A percentile compares a stretch with the other conserved stretches of the same genome.
Conservation (phyloP, 495 filamentous ascomycete genomes). For the Chaetomium tenue region DNA sequence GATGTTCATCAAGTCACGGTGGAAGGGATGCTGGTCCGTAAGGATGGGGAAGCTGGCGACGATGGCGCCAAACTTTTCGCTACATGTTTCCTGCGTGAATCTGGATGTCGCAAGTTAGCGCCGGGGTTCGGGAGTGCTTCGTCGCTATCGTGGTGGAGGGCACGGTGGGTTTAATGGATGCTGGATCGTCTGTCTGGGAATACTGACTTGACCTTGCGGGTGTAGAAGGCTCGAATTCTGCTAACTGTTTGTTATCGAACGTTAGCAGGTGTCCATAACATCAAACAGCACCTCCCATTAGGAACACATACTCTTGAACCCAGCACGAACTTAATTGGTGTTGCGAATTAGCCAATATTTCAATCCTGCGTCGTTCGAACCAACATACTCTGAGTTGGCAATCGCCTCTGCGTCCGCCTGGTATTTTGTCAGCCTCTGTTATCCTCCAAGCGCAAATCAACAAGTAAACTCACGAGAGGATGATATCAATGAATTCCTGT, state of each 20-base stretch:
- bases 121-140: slow-evolving; percentile 62
- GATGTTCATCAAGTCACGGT: slow-evolving; percentile 58
- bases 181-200: slow-evolving; percentile 29
- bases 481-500: slow-evolving; percentile 94
- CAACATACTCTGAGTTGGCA: slow-evolving; percentile 77
- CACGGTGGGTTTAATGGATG: slow-evolving; percentile 69
- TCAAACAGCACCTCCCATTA: background rate
- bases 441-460: background rate
- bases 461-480: slow-evolving; percentile 54
- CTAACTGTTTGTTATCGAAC: slow-evolving; percentile 50
- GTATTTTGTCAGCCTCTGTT: slow-evolving; percentile 16
- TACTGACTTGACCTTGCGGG: slow-evolving; percentile 82
- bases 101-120: slow-evolving; percentile 21
- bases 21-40: slow-evolving; percentile 95
- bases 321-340: slow-evolving; percentile 61
- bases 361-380: background rate
- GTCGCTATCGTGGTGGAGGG: background rate
- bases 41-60: slow-evolving; percentile 92
- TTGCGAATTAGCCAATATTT: slow-evolving; percentile 23
- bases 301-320: slow-evolving; percentile 70
- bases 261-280: slow-evolving; percentile 16
- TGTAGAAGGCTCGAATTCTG: slow-evolving; percentile 94
- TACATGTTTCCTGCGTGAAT: slow-evolving; percentile 96
- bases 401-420: slow-evolving; percentile 85
- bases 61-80: slow-evolving; percentile 85